Base-by-base conservation (phyloP, 2,329 filamentous ascomycete genomes). In the Acrodontium crateriforme region DNA sequence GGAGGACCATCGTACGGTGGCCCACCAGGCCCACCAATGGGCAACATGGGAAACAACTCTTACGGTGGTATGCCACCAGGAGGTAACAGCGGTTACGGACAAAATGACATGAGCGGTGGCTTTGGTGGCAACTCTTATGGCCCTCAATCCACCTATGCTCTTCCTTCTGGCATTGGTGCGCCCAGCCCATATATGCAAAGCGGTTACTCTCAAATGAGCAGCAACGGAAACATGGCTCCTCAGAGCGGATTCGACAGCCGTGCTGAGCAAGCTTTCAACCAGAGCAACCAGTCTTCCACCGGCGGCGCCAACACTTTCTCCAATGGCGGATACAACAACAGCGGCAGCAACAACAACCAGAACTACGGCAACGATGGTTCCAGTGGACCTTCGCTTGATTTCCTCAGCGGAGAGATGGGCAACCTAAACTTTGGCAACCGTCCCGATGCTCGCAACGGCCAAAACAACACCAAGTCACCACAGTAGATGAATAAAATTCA, bases 221-320 rank as follows among this genome's bases (percentile, higher is more conserved):
- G 75, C 33, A 75, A 74, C 30, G 78, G 76, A 20, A 74, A 76
- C 28, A 77, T 83, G 43, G 6, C 14, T 12, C 30, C 33, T 16
- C 29, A 21, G 9, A 79, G 79, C 22, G 80, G 83, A 9, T 95
- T 98, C 49, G 85, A 93, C 51, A 91, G 84, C 62, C 81, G 85
- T 38, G 83, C 87, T 10, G 87, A 95, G 60, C 84, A 84, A 35
- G 87, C 89, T 15, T 98, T 98, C 65, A 81, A 52, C 36, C 47
- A 50, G 17, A 87, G 89, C 43, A 81, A 80, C 31, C 77, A 78
- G 12, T 74, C 76, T 10, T 81, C 79, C 24, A 77, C 76, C 35
- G 80, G 78, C 25, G 41, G 35, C n/a, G 38, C 41, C 21, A 74
- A 77, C 16, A 48, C 52, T 16, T 58, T 53, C 18, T 14, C 78